Base-by-base conservation (phyloP, 2,329 filamentous ascomycete genomes). In the Aspergillus persii region DNA sequence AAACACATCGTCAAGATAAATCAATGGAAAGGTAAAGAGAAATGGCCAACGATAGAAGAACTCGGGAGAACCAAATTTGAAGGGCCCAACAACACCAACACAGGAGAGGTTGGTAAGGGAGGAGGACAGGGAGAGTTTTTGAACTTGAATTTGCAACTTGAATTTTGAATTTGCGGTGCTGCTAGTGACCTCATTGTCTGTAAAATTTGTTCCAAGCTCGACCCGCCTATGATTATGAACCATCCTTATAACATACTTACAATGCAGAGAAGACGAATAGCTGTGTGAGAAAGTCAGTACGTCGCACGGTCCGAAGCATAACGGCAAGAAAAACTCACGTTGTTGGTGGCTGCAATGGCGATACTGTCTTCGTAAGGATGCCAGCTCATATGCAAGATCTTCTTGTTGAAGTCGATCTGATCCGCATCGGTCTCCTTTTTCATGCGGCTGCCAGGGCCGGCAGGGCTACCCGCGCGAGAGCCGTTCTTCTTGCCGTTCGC, bases 371-470 rank as follows among this genome's bases (percentile, higher is more conserved):
- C 95, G 71, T 96, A 97, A 52, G 95, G 95, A 87, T 99, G 95
- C 95, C 95, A 99, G 80, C 94, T 98, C 95, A 99, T 99, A 77
- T 99, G 95, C 74, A 99, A 77, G 71, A 99, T 99, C 86, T 99
- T 99, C 86, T 98, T 99, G 85, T 98, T 98, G 80, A 98, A 99
- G 79, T 99, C 95, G 77, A 98, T 98, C 81, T 98, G 94, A 77
- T 99, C 94, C 59, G 95, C 95, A 77, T 99, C 95, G 55, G 95
- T 99, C 82, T 99, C 95, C 81, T 97, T 98, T 72, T 93, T 89
- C 95, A 99, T 98, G 69, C 95, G 86, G 74, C 95, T 92, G 58
- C 92, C 92, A 72, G 93, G 90, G 49, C 89, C 89, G 36, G 90
- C 90, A 61, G 95, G 94, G 75, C 93, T 97, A 66, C 89, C 91